phyloP scores from a whole-genome alignment of 306 rosid genomes.

The Quercus engelmannii region DNA sequence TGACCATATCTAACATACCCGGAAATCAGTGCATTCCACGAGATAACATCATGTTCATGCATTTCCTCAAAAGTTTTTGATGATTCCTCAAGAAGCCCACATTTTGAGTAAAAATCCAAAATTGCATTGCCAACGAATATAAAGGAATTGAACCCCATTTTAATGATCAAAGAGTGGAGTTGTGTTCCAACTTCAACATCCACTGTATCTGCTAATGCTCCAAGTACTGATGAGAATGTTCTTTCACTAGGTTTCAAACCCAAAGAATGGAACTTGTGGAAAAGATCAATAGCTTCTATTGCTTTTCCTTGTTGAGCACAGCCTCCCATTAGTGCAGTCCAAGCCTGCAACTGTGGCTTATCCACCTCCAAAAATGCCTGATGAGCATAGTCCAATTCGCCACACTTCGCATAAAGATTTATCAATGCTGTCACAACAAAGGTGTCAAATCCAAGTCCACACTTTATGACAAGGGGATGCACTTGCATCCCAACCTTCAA shows the following conservation, averaged over 20 bases:
- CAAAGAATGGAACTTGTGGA: conserved; percentile 2
- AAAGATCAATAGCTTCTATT: conserved; percentile 2
- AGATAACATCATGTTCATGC: too few species aligned
- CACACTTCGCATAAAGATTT: not conserved
- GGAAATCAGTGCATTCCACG: too few species aligned
- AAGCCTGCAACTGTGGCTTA: conserved; percentile 1
- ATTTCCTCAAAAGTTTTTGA: too few species aligned
- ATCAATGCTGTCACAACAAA: conserved; percentile 5
- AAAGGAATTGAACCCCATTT: not conserved
- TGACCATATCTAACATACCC: not conserved
- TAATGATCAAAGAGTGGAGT: not conserved
- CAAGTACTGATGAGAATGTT: conserved; percentile 1
- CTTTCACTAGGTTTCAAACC: not conserved
- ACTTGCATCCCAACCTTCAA: not conserved
- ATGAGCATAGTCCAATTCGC: not conserved
- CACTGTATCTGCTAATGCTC: not conserved
- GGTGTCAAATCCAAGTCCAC: not conserved
- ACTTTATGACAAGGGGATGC: not conserved
- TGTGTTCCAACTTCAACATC: conserved; percentile 5
- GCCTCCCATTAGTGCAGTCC: conserved; percentile 10
- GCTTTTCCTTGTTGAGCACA: not conserved
- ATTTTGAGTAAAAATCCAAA: not conserved
- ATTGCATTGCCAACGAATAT: not conserved
- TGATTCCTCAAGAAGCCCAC: too few species aligned
- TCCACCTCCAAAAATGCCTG: conserved; percentile 2